phyloP scores from a whole-genome alignment of 257 asterid species.

The Verbascum thapsus region DNA sequence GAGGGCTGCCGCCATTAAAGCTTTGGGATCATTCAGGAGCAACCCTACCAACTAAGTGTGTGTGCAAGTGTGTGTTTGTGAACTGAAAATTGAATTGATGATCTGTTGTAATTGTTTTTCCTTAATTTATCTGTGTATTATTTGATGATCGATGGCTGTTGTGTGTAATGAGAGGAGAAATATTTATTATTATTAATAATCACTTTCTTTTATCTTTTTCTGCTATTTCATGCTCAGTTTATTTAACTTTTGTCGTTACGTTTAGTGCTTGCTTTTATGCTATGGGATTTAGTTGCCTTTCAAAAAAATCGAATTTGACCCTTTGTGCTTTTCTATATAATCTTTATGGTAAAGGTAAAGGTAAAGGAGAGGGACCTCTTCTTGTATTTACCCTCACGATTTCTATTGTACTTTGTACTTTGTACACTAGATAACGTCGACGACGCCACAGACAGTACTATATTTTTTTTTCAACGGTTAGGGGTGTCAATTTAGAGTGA shows the following conservation, averaged over 20 bases:
- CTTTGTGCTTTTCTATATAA: too few relatives aligned
- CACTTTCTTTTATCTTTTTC: neutral
- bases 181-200: constrained; percentile 10
- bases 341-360: too few relatives aligned
- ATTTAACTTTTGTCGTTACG: neutral
- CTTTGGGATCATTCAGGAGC: constrained; percentile 90
- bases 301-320: too few relatives aligned
- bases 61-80: too few relatives aligned
- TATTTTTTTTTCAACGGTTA: too few relatives aligned
- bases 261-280: neutral
- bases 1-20: constrained; percentile 83
- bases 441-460: too few relatives aligned
- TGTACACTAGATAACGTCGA: too few relatives aligned
- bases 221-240: constrained; percentile 7
- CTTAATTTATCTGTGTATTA: constrained; percentile 13
- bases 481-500: too few relatives aligned
- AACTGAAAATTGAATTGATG: constrained; percentile 7
- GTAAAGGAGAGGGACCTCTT: too few relatives aligned
- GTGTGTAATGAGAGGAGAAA: constrained; percentile 28
- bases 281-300: neutral
- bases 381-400: too few relatives aligned
- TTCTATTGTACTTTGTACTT: too few relatives aligned
- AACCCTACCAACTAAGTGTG: constrained; percentile 56
- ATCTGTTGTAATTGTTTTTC: neutral
- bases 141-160: neutral